phyloP scores from a whole-genome alignment of 371 early-diverging fungal species.

The Amoeboradix gromovi region DNA sequence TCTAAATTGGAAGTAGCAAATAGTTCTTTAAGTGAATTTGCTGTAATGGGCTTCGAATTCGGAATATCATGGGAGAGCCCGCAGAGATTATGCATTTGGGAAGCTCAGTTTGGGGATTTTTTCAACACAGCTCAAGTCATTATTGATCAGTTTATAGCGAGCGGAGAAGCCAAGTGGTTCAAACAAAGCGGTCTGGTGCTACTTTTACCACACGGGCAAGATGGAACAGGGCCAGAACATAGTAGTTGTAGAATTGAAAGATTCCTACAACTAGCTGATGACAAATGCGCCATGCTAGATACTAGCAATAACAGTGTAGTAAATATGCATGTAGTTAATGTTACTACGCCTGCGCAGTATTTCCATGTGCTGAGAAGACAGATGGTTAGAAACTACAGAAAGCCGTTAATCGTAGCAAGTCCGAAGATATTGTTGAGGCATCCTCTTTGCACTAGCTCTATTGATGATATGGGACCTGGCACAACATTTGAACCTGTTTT shows the following conservation, averaged over 20 bases:
- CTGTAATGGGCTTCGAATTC: constrained; percentile 77
- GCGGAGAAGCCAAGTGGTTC: constrained; percentile 79
- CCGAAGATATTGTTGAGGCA: constrained; percentile 53
- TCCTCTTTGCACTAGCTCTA: constrained; percentile 28
- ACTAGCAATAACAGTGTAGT: constrained; percentile 28
- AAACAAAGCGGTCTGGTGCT: constrained; percentile 60
- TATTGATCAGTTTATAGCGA: constrained; percentile 59
- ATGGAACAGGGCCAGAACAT: constrained; percentile 90
- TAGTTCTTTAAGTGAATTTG: constrained; percentile 59
- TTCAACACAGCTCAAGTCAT: constrained; percentile 84
- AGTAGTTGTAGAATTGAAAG: constrained; percentile 60
- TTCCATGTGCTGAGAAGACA: constrained; percentile 82
- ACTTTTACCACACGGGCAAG: constrained; percentile 80
- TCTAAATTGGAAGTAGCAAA: constrained; percentile 62
- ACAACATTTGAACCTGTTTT: constrained; percentile 54
- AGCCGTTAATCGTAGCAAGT: constrained; percentile 59
- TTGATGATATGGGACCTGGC: constrained; percentile 51
- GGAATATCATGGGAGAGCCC: constrained; percentile 68
- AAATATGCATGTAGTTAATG: constrained; percentile 72
- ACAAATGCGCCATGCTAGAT: constrained; percentile 37
- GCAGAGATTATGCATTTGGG: constrained; percentile 59
- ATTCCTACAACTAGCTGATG: constrained; percentile 81
- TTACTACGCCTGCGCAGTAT: constrained; percentile 79
- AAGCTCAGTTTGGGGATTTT: constrained; percentile 91
- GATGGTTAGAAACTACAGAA: constrained; percentile 50